phyloP scores from a whole-genome alignment of 768 basidiomycete species.

The Agrocybe praecox region DNA sequence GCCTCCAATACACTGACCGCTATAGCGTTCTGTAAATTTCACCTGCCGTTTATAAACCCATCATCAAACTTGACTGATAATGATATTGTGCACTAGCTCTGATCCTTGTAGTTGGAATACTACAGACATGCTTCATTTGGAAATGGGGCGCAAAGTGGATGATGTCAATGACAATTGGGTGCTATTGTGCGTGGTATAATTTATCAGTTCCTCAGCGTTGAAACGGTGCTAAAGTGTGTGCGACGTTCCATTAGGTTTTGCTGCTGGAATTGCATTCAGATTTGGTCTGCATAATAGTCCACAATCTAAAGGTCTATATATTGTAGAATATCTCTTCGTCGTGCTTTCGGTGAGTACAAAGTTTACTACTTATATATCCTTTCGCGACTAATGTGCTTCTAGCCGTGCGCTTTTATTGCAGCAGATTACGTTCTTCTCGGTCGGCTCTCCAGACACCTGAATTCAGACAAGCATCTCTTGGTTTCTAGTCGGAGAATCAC shows the following conservation, averaged over 20 bases:
- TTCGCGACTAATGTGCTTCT: not conserved
- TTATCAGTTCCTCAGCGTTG: too few relatives aligned
- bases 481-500: conserved; percentile 54
- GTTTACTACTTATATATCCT: not conserved
- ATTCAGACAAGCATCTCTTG: conserved; percentile 48
- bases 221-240: too few relatives aligned
- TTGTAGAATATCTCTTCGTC: conserved; percentile 59
- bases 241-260: conserved; percentile 43
- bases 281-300: conserved; percentile 57
- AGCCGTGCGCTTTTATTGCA: conserved; percentile 79
- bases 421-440: conserved; percentile 70
- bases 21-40: conserved; percentile 35
- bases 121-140: conserved; percentile 44
- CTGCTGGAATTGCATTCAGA: conserved; percentile 55
- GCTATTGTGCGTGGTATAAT: conserved; percentile 47
- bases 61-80: not conserved
- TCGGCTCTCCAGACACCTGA: conserved; percentile 53
- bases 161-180: conserved; percentile 64
- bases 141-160: conserved; percentile 58
- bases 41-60: not conserved
- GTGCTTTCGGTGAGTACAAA: conserved; percentile 51
- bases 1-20: conserved; percentile 53
- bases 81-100: conserved; percentile 28
- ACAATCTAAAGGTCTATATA: conserved; percentile 54
- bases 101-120: conserved; percentile 40